A percentile compares a stretch with the other conserved stretches of the same genome.
phyloP scores from a whole-genome alignment of 2,329 filamentous ascomycete genomes.

The Apiospora koreana region DNA sequence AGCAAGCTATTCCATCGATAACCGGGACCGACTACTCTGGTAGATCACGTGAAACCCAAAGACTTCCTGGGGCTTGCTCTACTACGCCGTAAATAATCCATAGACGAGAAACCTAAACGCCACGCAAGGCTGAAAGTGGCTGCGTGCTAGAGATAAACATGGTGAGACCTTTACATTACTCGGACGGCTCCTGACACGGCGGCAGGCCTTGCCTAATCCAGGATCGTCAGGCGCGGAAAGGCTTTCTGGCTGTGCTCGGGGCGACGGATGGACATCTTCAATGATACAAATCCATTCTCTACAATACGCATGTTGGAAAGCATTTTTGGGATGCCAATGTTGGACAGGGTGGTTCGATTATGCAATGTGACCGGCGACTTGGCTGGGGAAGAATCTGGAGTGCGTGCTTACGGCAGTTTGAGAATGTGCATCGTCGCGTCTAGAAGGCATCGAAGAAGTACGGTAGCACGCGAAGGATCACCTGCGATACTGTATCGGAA shows the following conservation, averaged over 20 bases:
- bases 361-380: neutral
- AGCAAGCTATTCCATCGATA: neutral
- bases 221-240: neutral
- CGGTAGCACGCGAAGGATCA: neutral
- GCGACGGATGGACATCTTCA: neutral
- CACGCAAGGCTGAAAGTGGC: conserved; percentile 3
- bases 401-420: neutral
- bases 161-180: conserved; percentile 5
- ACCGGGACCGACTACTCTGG: neutral
- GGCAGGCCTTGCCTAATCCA: conserved; percentile 4
- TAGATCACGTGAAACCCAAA: neutral
- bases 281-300: neutral
- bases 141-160: neutral
- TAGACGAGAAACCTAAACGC: neutral
- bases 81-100: neutral
- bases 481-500: neutral
- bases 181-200: neutral
- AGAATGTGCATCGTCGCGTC: neutral
- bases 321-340: neutral
- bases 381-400: neutral
- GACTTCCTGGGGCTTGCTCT: neutral
- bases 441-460: neutral
- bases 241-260: neutral
- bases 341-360: neutral
- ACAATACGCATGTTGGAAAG: neutral